phyloP scores from a whole-genome alignment of 225 moss, liverwort and hornwort genomes.

The Bryum argenteum region DNA sequence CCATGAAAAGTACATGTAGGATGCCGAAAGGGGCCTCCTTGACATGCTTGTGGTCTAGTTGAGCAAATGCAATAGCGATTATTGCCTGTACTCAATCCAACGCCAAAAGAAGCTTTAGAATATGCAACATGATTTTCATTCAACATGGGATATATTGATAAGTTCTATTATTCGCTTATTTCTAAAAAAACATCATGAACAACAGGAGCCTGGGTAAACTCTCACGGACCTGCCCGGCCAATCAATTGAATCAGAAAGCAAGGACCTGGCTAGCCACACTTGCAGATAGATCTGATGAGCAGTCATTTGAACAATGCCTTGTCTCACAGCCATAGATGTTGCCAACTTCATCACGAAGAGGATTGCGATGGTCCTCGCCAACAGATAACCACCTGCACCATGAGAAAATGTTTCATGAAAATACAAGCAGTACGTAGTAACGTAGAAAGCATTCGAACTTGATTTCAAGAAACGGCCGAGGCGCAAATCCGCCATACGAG shows the following conservation, averaged over 20 bases:
- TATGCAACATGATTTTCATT: too few relatives aligned
- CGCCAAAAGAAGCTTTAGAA: too few relatives aligned
- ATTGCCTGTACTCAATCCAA: too few relatives aligned
- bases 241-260: constrained; percentile 88
- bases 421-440: too few relatives aligned
- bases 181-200: too few relatives aligned
- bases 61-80: constrained; percentile 70
- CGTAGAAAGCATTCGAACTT: constrained; percentile 30
- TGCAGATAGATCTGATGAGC: constrained; percentile 91
- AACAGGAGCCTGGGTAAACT: not conserved
- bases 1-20: constrained; percentile 60
- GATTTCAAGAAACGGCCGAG: constrained; percentile 74
- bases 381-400: constrained; percentile 64
- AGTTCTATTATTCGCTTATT: too few relatives aligned
- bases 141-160: too few relatives aligned
- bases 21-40: constrained; percentile 71
- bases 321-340: constrained; percentile 82
- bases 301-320: constrained; percentile 79
- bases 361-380: constrained; percentile 69
- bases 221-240: constrained; percentile 76
- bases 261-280: constrained; percentile 87
- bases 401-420: not conserved
- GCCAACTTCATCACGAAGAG: constrained; percentile 76
- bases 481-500: constrained; percentile 51
- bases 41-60: constrained; percentile 57